Evolutionary conservation across 768 basidiomycete species (phyloP).

Genomic region (Collybia sordida): DNA sequence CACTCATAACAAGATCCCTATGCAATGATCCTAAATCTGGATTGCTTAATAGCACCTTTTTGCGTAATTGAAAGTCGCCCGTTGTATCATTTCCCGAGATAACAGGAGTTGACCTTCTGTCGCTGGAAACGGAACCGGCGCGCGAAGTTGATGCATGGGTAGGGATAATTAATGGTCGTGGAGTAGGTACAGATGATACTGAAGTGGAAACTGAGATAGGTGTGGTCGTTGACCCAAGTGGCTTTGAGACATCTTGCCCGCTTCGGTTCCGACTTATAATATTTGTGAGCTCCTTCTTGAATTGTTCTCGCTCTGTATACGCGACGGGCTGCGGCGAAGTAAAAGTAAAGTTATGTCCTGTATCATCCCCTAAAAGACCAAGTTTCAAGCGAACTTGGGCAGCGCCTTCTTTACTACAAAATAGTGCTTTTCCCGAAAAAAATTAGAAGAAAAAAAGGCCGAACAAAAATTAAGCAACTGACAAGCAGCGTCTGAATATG

Average conservation of each 20-base stretch:
- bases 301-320: constrained; percentile 71
- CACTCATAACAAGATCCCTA: constrained; percentile 81
- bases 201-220: constrained; percentile 11
- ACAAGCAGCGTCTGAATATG: constrained; percentile 63
- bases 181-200: constrained; percentile 28
- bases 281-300: constrained; percentile 76
- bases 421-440: constrained; percentile 54
- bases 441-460: constrained; percentile 12
- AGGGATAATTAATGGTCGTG: constrained; percentile 27
- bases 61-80: constrained; percentile 71
- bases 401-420: constrained; percentile 84
- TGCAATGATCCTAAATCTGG: constrained; percentile 81
- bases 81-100: constrained; percentile 58
- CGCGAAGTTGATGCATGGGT: constrained; percentile 56
- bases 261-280: constrained; percentile 76
- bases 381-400: constrained; percentile 79
- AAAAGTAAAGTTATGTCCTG: constrained; percentile 83
- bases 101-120: constrained; percentile 50
- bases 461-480: constrained; percentile 26
- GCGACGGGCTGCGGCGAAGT: constrained; percentile 65
- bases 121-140: constrained; percentile 62
- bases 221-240: constrained; percentile 23
- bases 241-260: constrained; percentile 27
- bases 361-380: constrained; percentile 64
- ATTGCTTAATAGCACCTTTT: constrained; percentile 75